Percentiles rank a stretch among this genome's conserved stretches.
Evolutionary conservation across 2,329 filamentous ascomycete species (phyloP).

Genomic region (Colletotrichum sp.): DNA sequence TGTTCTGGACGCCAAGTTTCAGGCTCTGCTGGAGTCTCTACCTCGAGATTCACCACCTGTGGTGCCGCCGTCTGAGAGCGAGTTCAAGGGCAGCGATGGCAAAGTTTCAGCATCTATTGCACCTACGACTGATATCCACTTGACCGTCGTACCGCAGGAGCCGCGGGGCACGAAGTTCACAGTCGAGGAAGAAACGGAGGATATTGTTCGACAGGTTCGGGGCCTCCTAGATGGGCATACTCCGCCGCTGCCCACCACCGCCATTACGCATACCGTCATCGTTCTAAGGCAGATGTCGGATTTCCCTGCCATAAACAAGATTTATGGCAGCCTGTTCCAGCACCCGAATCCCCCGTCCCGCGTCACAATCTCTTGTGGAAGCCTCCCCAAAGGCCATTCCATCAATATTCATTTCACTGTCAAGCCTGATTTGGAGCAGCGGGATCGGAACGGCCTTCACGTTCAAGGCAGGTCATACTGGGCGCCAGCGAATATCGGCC

Average conservation of each 20-base stretch:
- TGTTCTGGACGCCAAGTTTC: conserved; percentile 70
- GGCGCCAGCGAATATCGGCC: conserved; percentile 97
- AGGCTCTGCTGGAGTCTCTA: conserved; percentile 40
- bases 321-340: conserved; percentile 78
- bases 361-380: conserved; percentile 81
- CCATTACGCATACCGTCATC: conserved; percentile 65
- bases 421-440: conserved; percentile 30
- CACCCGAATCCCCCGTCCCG: conserved; percentile 83
- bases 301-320: conserved; percentile 75
- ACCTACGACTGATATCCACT: conserved; percentile 30
- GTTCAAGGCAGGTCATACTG: conserved; percentile 95
- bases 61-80: background rate
- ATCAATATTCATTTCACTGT: conserved; percentile 63
- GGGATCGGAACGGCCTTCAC: conserved; percentile 71
- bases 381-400: conserved; percentile 65
- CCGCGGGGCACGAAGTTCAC: conserved; percentile 21
- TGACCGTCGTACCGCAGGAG: conserved; percentile 40
- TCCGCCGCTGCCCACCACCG: conserved; percentile 37
- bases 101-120: background rate
- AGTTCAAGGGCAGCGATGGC: background rate
- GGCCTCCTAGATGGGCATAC: conserved; percentile 38
- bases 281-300: conserved; percentile 80
- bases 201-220: conserved; percentile 51
- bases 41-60: background rate
- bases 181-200: conserved; percentile 53